A percentile compares a stretch with the other conserved stretches of the same genome.
Conservation (phyloP, 2,329 filamentous ascomycete species). For the Sphaerulina vaccinii region DNA sequence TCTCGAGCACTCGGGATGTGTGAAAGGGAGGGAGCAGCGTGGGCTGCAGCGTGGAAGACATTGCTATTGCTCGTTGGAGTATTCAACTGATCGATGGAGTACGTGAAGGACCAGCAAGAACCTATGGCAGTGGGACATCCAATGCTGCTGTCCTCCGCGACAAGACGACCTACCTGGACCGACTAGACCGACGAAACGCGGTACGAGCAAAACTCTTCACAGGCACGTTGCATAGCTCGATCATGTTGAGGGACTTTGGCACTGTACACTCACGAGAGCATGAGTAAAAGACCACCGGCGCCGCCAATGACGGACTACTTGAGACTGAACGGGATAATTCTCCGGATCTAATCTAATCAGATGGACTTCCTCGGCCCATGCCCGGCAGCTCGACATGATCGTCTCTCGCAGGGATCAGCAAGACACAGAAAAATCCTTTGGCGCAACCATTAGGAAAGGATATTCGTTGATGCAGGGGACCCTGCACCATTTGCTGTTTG, state of each 20-base stretch:
- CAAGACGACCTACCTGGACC: neutral
- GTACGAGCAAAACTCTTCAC: neutral
- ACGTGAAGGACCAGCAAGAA: neutral
- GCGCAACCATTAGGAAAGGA: too few relatives aligned
- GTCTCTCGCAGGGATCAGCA: neutral
- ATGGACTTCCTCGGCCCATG: neutral
- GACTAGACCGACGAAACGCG: neutral
- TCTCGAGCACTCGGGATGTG: neutral
- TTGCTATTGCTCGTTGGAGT: neutral
- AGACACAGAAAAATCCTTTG: too few relatives aligned
- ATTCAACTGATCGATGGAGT: neutral
- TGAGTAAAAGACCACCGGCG: neutral
- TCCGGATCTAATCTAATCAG: neutral
- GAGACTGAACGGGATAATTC: neutral
- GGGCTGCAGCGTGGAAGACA: neutral
- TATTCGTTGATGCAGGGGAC: too few relatives aligned
- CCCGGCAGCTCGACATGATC: neutral
- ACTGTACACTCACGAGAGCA: neutral
- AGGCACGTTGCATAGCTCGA: neutral
- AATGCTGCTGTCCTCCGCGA: neutral
- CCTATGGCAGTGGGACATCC: neutral
- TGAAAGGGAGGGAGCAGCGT: neutral
- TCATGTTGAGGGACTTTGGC: neutral
- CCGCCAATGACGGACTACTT: neutral
- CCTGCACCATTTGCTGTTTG: too few relatives aligned